Evolutionary conservation across 106 monocot genomes (phyloP).

Genomic region (Acorus calamus): DNA sequence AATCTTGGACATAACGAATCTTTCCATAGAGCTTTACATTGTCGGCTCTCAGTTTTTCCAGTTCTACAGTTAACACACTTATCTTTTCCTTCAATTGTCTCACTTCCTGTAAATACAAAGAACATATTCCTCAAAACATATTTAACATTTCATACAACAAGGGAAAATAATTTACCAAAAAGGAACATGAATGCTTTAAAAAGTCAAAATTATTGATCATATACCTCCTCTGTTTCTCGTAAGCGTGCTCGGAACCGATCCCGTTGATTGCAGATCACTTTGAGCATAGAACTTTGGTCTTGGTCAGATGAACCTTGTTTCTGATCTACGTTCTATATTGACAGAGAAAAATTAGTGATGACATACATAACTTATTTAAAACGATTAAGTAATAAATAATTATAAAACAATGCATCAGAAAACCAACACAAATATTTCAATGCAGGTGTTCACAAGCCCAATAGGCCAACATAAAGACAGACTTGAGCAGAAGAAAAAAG

Average conservation of each 20-base stretch:
- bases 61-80: slow-evolving; percentile 50
- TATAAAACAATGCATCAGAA: background rate
- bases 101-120: slow-evolving; percentile 42
- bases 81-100: slow-evolving; percentile 85
- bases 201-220: too few species aligned
- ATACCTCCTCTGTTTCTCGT: slow-evolving; percentile 92
- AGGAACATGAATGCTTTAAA: too few species aligned
- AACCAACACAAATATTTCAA: too few species aligned
- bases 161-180: too few species aligned
- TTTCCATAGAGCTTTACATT: slow-evolving; percentile 97
- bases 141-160: too few species aligned
- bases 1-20: slow-evolving; percentile 96
- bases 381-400: background rate
- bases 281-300: slow-evolving; percentile 98
- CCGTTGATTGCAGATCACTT: slow-evolving; percentile 95
- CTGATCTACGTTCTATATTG: slow-evolving; percentile 45
- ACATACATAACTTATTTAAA: background rate
- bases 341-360: background rate
- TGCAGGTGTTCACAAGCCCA: too few species aligned
- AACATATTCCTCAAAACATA: background rate
- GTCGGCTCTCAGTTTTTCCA: slow-evolving; percentile 93
- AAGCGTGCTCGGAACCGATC: slow-evolving; percentile 82
- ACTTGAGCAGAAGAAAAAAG: too few species aligned
- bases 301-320: slow-evolving; percentile 60
- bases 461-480: too few species aligned